phyloP scores from a whole-genome alignment of 1,284 basidiomycete genomes.

The Austropuccinia psidii region DNA sequence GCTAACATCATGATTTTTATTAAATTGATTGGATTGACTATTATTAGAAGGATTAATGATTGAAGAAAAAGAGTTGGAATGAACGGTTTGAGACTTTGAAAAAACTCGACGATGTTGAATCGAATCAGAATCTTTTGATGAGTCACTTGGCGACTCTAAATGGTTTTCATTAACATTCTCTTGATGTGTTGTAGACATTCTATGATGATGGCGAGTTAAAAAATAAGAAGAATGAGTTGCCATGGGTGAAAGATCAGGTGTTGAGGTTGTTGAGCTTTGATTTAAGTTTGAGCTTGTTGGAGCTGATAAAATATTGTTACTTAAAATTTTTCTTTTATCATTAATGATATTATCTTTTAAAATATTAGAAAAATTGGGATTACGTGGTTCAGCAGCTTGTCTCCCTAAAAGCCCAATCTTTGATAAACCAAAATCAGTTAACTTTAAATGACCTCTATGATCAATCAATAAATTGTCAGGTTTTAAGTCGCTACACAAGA shows the following conservation, averaged over 20 bases:
- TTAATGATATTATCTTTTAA: constrained; percentile 51
- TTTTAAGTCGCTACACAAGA: constrained; percentile 72
- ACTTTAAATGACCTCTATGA: constrained; percentile 86
- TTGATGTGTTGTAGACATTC: not conserved
- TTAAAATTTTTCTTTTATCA: constrained; percentile 51
- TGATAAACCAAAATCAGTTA: constrained; percentile 96
- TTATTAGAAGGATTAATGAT: constrained; percentile 2
- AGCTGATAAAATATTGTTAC: not conserved
- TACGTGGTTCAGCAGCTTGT: constrained; percentile 66
- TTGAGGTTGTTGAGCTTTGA: not conserved
- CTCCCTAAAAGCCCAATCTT: constrained; percentile 93
- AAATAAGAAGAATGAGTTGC: constrained; percentile 22
- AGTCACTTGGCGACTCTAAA: not conserved
- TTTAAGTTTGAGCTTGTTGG: not conserved
- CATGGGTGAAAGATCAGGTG: constrained; percentile 23
- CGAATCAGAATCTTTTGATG: constrained; percentile 15
- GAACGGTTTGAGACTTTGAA: too few relatives aligned
- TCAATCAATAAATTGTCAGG: constrained; percentile 97
- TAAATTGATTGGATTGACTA: constrained; percentile 27
- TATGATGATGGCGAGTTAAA: not conserved
- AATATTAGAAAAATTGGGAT: constrained; percentile 50
- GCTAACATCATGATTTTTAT: constrained; percentile 34
- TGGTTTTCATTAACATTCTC: not conserved
- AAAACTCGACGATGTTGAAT: not conserved
- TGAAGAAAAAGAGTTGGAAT: not conserved